Percentiles rank a stretch among this genome's conserved stretches.
Evolutionary conservation across 805 yeast genomes (phyloP).

Genomic region (Suhomyces vadensis): DNA sequence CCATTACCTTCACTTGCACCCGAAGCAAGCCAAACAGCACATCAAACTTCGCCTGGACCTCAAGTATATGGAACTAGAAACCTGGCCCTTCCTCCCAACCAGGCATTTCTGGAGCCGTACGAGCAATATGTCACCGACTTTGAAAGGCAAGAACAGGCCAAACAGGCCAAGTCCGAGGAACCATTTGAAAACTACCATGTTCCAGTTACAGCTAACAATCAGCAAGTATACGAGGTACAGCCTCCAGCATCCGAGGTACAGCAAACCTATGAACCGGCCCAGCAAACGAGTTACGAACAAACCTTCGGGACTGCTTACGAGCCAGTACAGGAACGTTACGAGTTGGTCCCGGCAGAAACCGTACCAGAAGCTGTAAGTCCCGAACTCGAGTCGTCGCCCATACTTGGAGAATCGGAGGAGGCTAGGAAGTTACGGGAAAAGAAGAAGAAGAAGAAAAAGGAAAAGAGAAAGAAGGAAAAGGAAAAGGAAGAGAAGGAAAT

Average conservation of each 20-base stretch:
- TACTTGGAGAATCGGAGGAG: constrained; percentile 9
- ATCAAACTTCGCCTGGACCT: too few relatives aligned
- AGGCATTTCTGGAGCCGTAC: constrained; percentile 26
- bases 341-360: too few relatives aligned
- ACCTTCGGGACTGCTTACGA: background rate
- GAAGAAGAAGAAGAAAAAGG: constrained; percentile 16
- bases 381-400: constrained; percentile 1
- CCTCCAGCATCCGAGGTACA: background rate
- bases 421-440: constrained; percentile 14
- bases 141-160: constrained; percentile 15
- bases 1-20: background rate
- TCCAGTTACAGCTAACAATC: constrained; percentile 7
- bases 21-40: background rate
- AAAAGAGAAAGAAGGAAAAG: constrained; percentile 20
- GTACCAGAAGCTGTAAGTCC: constrained; percentile 1
- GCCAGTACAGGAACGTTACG: background rate
- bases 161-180: constrained; percentile 16
- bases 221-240: background rate
- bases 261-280: background rate
- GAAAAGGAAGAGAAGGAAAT: constrained; percentile 11
- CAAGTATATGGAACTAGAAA: too few relatives aligned
- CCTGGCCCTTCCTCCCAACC: background rate
- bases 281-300: background rate
- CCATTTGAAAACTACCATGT: constrained; percentile 28
- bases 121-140: constrained; percentile 23